These are phyloP conservation scores for Aeminium ludgeri DNA, from an alignment of 495 filamentous ascomycete genomes.

Conservation along the genomic window DNA sequence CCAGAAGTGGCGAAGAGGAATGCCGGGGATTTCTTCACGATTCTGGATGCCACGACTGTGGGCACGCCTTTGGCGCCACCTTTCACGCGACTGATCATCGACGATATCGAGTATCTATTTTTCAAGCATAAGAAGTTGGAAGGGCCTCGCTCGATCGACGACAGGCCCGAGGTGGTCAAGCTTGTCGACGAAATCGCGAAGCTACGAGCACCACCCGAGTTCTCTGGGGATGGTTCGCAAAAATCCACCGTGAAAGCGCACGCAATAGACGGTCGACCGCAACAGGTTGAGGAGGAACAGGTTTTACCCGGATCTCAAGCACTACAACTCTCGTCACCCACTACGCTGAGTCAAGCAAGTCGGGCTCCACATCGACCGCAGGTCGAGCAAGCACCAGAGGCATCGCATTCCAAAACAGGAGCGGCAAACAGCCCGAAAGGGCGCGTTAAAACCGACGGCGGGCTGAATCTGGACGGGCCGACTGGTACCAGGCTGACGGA, in stretches of 20 bases:
- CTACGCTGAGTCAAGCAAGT: not conserved
- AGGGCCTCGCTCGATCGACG: not conserved
- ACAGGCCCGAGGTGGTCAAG: not conserved
- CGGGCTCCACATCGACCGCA: not conserved
- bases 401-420: not conserved
- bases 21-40: constrained; percentile 10
- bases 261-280: not conserved
- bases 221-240: not conserved
- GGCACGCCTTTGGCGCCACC: constrained; percentile 4
- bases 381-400: not conserved
- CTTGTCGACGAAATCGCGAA: not conserved
- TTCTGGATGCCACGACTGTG: not conserved
- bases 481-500: not conserved
- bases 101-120: constrained; percentile 8
- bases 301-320: not conserved
- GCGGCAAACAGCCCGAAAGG: constrained; percentile 3
- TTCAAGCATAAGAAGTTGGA: constrained; percentile 5
- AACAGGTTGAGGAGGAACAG: not conserved
- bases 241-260: not conserved
- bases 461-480: constrained; percentile 6
- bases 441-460: constrained; percentile 3
- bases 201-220: not conserved
- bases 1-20: constrained; percentile 3
- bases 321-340: not conserved
- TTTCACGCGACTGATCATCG: constrained; percentile 5